phyloP scores from a whole-genome alignment of 192 early-diverging fungal species.

The Allomyces javanicus region DNA sequence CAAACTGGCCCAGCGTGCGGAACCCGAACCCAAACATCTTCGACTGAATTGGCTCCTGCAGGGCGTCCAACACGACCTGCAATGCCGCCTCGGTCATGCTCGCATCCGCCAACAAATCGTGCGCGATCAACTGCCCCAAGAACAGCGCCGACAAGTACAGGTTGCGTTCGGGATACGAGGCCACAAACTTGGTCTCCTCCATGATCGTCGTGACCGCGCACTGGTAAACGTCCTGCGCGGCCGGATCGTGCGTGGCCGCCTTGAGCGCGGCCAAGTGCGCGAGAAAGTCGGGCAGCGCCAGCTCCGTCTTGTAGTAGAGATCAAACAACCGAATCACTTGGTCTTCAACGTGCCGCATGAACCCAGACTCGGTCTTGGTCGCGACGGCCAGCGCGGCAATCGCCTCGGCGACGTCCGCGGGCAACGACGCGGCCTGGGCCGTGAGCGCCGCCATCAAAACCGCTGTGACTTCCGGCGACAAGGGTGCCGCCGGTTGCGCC shows the following conservation, averaged over 20 bases:
- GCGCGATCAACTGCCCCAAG: conserved; percentile 77
- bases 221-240: conserved; percentile 64
- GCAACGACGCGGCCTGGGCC: background rate
- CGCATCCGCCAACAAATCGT: conserved; percentile 58
- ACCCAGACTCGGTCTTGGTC: conserved; percentile 24
- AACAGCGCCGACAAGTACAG: conserved; percentile 70
- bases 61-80: conserved; percentile 71
- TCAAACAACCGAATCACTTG: conserved; percentile 35
- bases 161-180: conserved; percentile 84
- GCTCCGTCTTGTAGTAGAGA: conserved; percentile 53
- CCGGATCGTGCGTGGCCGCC: conserved; percentile 38
- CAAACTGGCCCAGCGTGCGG: conserved; percentile 66
- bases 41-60: conserved; percentile 54
- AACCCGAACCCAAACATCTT: conserved; percentile 82
- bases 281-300: conserved; percentile 65
- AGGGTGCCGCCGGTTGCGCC: conserved; percentile 8
- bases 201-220: conserved; percentile 86
- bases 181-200: conserved; percentile 89
- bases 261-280: conserved; percentile 62
- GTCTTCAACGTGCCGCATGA: conserved; percentile 10
- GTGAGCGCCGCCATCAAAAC: background rate
- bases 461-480: conserved; percentile 25
- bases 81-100: conserved; percentile 60
- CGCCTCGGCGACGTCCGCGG: conserved; percentile 15
- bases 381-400: conserved; percentile 6